These are phyloP conservation scores for Fibroporia radiculosa DNA, from an alignment of 768 basidiomycete genomes.

Conservation along the genomic window DNA sequence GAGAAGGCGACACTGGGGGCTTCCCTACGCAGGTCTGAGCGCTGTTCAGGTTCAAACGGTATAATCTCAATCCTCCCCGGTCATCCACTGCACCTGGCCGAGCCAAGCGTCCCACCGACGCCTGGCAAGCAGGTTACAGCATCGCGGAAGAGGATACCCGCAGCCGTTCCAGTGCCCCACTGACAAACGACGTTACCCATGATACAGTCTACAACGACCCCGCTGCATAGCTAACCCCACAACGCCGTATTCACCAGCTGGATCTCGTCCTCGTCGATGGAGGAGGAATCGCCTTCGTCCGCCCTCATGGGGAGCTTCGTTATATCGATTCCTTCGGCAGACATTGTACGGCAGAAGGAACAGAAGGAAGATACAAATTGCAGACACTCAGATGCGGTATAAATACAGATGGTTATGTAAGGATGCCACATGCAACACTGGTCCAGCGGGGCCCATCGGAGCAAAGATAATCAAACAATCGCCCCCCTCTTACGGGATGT, in stretches of 20 bases:
- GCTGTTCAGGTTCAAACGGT: slow-evolving; percentile 98
- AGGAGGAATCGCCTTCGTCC: slow-evolving; percentile 21
- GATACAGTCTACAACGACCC: slow-evolving; percentile 29
- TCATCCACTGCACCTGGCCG: slow-evolving; percentile 20
- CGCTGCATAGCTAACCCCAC: slow-evolving; percentile 24
- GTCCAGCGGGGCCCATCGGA: not conserved
- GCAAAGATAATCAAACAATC: not conserved
- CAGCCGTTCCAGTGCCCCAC: slow-evolving; percentile 75
- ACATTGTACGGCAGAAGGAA: slow-evolving; percentile 9
- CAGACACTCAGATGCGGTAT: slow-evolving; percentile 10
- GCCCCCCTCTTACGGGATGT: slow-evolving; percentile 24
- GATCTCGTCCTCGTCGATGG: slow-evolving; percentile 39
- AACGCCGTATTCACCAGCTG: slow-evolving; percentile 45
- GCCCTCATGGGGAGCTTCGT: slow-evolving; percentile 9
- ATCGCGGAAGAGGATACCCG: slow-evolving; percentile 68
- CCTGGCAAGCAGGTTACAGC: slow-evolving; percentile 20
- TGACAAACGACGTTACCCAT: slow-evolving; percentile 69
- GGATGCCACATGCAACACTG: slow-evolving; percentile 3
- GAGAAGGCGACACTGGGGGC: slow-evolving; percentile 59
- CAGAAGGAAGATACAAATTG: slow-evolving; percentile 4
- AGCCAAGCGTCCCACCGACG: slow-evolving; percentile 17
- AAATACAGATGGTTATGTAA: slow-evolving; percentile 19
- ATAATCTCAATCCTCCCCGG: slow-evolving; percentile 82
- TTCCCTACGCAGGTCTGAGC: slow-evolving; percentile 99
- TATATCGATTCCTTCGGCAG: slow-evolving; percentile 9